Evolutionary conservation across 352 stramenopile genomes (phyloP), one percentile per base, ranked within the genome.

Genomic region (Phytophthora nicotianae): DNA sequence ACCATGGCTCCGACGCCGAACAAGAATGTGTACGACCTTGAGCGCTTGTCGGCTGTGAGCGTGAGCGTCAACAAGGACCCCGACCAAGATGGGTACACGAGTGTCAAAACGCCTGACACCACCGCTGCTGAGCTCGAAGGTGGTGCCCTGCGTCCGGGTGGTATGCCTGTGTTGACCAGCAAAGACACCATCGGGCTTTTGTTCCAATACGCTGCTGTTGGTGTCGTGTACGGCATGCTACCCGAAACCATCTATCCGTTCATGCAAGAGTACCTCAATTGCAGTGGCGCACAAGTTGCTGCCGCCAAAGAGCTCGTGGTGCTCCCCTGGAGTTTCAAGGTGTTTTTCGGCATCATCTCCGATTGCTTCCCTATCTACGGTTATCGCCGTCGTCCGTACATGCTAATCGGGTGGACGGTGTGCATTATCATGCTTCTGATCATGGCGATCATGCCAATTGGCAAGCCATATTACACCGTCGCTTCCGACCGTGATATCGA

Each of bases 341-440:
- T 64, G 14, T 64, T 64, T 20, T 64, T 64, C 37, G 56, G 56
- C 20, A 58, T 64, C 46, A 64, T 64, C 10, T 64, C 56, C 17
- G 46, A 64, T 35, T 64, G 56, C 33, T 58, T 64, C 56, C 56
- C 46, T 4, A 58, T 64, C 21, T 10, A 27, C 9, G 56, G 56
- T 0, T 64, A 58, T 13, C 56, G 46, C 23, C 56, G 56, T 43
- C 56, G 56, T 23, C 56, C 56, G 16, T 64, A 64, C 56, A 64
- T 64, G 56, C 19, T 64, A 13, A 58, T 64, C 33, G 56, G 56
- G 2, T 64, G 56, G 56, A 64, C 56, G 17, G 26, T 64, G 48
- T 64, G 56, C 37, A 58, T 64, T n/a, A 17, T 57, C 17, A 64
- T 64, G 56, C 47, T 57, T 48, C 56, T 58, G 7, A 46, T 64